These are phyloP conservation scores for Lathyrus aphaca DNA, from an alignment of 306 rosid species.

Conservation along the genomic window DNA sequence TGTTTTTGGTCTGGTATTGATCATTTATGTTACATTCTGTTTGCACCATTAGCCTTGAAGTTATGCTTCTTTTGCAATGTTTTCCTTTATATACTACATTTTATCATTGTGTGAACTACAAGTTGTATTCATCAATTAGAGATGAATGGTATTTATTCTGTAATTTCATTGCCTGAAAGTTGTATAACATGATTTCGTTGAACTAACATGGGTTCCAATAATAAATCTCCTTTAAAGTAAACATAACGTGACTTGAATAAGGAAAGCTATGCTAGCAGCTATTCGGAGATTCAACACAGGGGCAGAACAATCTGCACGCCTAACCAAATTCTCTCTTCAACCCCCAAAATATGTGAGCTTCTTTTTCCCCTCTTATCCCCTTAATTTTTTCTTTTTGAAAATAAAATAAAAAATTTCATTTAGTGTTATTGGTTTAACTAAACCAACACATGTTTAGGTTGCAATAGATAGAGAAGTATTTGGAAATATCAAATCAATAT, in stretches of 20 bases:
- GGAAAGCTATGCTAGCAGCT: conserved; percentile 43
- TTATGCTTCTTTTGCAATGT: too few relatives aligned
- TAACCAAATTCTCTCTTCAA: conserved; percentile 69
- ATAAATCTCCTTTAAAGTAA: background rate
- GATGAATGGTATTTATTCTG: background rate
- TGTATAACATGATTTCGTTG: background rate
- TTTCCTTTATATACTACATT: too few relatives aligned
- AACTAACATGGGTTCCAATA: background rate
- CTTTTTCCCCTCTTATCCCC: background rate
- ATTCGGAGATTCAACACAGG: conserved; percentile 55
- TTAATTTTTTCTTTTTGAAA: background rate
- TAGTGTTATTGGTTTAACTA: background rate
- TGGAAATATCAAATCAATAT: background rate
- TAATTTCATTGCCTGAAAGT: background rate
- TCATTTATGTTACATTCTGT: too few relatives aligned
- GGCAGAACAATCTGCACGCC: conserved; percentile 55
- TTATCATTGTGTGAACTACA: too few relatives aligned
- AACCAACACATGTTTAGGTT: conserved; percentile 1
- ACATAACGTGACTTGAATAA: background rate
- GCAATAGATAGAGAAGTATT: background rate
- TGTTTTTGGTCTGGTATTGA: too few relatives aligned
- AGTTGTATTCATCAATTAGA: too few relatives aligned
- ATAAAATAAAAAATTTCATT: background rate
- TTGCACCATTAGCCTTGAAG: too few relatives aligned
- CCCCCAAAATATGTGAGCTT: conserved; percentile 67